A percentile compares a stretch with the other conserved stretches of the same genome.
Conservation (phyloP, 176 grass and related monocot species). For the Cymbopogon citratus region DNA sequence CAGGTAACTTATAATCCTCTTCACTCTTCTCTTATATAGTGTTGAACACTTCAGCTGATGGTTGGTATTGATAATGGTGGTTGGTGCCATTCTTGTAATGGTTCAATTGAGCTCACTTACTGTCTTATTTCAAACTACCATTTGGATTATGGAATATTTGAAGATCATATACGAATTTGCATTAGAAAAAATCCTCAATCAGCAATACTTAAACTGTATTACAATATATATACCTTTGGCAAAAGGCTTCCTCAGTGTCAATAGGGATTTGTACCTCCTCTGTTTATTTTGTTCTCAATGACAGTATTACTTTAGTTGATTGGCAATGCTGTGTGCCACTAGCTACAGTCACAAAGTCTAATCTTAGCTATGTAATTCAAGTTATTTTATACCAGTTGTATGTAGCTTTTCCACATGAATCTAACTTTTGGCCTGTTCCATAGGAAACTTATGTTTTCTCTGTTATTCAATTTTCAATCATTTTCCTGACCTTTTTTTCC, state of each 20-base stretch:
- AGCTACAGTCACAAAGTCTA: neutral
- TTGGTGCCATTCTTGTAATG: neutral
- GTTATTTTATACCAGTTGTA: neutral
- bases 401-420: constrained; percentile 6
- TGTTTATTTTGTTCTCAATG: neutral
- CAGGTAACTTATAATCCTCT: constrained; percentile 51
- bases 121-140: constrained; percentile 1
- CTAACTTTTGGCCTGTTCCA: neutral
- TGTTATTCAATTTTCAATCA: neutral
- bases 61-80: neutral
- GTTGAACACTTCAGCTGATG: constrained; percentile 6
- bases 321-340: neutral
- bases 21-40: neutral
- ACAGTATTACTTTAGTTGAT: neutral
- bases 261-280: neutral
- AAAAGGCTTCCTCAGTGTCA: neutral
- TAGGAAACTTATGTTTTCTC: neutral
- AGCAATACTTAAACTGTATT: neutral
- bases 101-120: neutral
- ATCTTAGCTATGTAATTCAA: neutral
- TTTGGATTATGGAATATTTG: neutral
- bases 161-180: neutral
- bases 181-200: neutral
- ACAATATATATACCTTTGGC: neutral
- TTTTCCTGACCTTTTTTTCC: constrained; percentile 3